These are phyloP conservation scores for Wickerhamomyces sp. DNA, from an alignment of 1,139 yeast genomes.

Conservation along the genomic window DNA sequence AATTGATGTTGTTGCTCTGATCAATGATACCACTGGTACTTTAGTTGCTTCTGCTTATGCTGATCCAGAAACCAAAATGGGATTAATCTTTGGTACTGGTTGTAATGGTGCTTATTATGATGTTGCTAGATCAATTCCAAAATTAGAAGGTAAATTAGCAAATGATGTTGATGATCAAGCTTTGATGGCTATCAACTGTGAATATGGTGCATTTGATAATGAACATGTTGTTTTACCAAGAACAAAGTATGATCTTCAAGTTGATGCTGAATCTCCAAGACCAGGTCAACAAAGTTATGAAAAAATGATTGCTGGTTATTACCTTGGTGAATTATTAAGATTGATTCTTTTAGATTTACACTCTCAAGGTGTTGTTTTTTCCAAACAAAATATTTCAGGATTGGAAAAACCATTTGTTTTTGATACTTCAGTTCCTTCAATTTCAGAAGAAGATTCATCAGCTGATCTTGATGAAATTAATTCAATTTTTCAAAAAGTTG, in stretches of 20 bases:
- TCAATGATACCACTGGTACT: conserved; percentile 97
- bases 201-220: conserved; percentile 96
- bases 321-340: conserved; percentile 89
- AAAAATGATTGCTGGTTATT: conserved; percentile 96
- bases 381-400: conserved; percentile 59
- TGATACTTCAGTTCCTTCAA: conserved; percentile 87
- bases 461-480: conserved; percentile 78
- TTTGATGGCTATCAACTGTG: conserved; percentile 96
- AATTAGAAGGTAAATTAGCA: conserved; percentile 67
- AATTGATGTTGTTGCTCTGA: conserved; percentile 82
- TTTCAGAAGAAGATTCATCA: conserved; percentile 78
- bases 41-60: conserved; percentile 93
- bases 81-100: conserved; percentile 96
- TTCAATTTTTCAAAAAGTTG: conserved; percentile 57
- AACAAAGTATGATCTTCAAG: conserved; percentile 76
- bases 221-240: conserved; percentile 83
- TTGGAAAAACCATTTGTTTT: conserved; percentile 60
- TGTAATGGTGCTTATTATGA: conserved; percentile 98
- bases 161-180: conserved; percentile 58
- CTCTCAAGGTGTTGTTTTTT: conserved; percentile 60
- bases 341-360: conserved; percentile 71
- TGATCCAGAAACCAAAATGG: conserved; percentile 87
- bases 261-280: conserved; percentile 87
- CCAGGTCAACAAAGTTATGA: conserved; percentile 96
- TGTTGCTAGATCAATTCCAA: conserved; percentile 66